Conservation (phyloP, 129 eudicot genomes). For the Oenanthe sinensis region DNA sequence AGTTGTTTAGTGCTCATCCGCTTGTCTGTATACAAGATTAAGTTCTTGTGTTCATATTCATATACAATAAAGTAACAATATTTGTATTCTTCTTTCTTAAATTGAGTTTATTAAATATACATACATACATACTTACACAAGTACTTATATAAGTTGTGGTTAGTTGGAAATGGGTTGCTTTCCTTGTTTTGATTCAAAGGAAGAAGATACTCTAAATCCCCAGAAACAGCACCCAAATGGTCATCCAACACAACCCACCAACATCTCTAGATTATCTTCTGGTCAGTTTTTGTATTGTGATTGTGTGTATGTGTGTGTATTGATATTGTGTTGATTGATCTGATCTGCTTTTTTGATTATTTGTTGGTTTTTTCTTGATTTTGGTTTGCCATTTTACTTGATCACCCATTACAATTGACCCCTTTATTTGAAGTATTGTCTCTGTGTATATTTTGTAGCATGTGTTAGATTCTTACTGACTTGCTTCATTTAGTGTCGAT, state of each 20-base stretch:
- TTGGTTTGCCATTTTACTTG: slow-evolving; percentile 5
- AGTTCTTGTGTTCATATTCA: no score
- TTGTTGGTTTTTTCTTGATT: neutral
- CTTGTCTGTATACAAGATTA: no score
- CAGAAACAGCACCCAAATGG: slow-evolving; percentile 27
- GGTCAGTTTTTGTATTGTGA: slow-evolving; percentile 33
- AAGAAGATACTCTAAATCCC: slow-evolving; percentile 53
- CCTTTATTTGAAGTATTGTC: neutral
- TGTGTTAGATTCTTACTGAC: neutral
- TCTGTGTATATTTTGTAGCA: neutral
- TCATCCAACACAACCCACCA: slow-evolving; percentile 43
- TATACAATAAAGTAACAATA: no score
- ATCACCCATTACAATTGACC: neutral
- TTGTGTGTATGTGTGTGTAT: neutral
- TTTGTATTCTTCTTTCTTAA: no score
- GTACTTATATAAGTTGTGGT: neutral
- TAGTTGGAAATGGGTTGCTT: slow-evolving; percentile 69
- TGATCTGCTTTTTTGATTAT: slow-evolving; percentile 20
- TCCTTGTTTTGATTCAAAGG: slow-evolving; percentile 86
- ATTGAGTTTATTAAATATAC: no score
- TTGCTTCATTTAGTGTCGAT: neutral
- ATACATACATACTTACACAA: no score
- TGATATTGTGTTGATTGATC: slow-evolving; percentile 25
- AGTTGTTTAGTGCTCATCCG: no score
- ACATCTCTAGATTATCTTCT: slow-evolving; percentile 76